Evolutionary conservation across 352 stramenopile genomes (phyloP), one percentile per base, ranked within the genome.

Genomic region (Phytophthora tubulina): DNA sequence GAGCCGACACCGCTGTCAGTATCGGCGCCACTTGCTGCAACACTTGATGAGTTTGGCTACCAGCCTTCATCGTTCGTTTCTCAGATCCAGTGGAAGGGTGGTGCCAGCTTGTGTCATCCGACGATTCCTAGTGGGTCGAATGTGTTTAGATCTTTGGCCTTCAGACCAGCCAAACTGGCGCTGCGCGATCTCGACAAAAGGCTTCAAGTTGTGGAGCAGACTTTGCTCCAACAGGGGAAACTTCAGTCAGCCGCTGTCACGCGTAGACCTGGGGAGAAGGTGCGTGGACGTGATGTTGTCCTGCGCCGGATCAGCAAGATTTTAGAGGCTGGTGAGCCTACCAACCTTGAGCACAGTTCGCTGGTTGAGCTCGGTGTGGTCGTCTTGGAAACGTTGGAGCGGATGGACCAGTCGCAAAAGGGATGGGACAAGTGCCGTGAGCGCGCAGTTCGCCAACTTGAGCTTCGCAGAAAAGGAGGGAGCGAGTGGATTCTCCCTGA

Each of bases 401-500:
- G 88, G 21, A 93, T 95, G 82, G 85, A 92, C 36, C 33, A 63
- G 13, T 69, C 53, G 1, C 82, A 92, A 31, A 49, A 63, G 10
- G 63, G 65, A 35, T 92, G 84, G 84, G 80, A 93, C 63, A 74
- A 73, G 52, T 91, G 80, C 21, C 82, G 72, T 13, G 74, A 90
- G 33, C 81, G 79, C 11, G 70, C 63, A 15, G 57, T 68, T 33
- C 82, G 86, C 6, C 84, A 94, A 17, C 58, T 78, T 6, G 78
- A 94, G 60, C 71, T 92, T 21, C 67, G 67, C 8, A 81, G 80
- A 33, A 65, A 91, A 69, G 70, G 73, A 33, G 81, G 68, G 3
- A 42, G 60, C 13, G 88, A 93, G 62, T 93, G 84, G 85, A 92
- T 93, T 63, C 67, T 95, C 17, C 84, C 84, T 27, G 88, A 93